Evolutionary conservation across 2,329 filamentous ascomycete species (phyloP), one percentile per base, ranked within the genome.

Genomic region (Exophiala calicioides): DNA sequence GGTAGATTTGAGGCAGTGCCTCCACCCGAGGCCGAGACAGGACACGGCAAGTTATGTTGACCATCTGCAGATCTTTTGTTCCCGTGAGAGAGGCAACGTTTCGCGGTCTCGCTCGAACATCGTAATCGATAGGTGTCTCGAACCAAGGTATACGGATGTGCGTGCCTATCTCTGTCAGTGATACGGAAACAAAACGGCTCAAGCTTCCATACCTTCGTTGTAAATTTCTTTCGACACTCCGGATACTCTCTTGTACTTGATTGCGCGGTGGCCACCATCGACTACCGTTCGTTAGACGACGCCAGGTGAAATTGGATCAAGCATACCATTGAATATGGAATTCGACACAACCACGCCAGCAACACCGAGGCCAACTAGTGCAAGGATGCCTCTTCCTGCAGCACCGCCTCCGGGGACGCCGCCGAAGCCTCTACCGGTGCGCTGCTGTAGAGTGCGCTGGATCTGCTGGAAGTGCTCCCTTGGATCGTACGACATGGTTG

Each of bases 21-120:
- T 88, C 83, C 63, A 98, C 76, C 48, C 90, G 83, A 46, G 93
- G 93, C 61, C 90, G 80, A 49, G 91, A 96, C 42, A 98, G 87
- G 49, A 98, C 93, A 88, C 93, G 91, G 73, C 93, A 98, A 65
- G 91, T 98, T 68, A 98, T 97, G 81, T 98, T 98, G 47, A 59
- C 93, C 93, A 98, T 98, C 77, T 98, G 93, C 72, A 98, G 76
- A 73, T 98, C 93, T 79, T 98, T 98, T 65, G 93, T 98, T 61
- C 93, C 93, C 50, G 93, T 98, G 58, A 98, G 81, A 58, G 93
- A 97, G 58, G 93, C 87, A 61, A 98, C 90, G 65, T 95, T 96
- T 68, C 93, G 85, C 63, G 93, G 93, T 78, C 91, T 96, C 51
- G 93, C 93, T 73, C 93, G 91, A 61, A 98, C 93, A 70, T 98